A percentile compares a stretch with the other conserved stretches of the same genome.
Conservation (phyloP, 306 rosid genomes). For the Cucumis sativus region Cucumber_9930_V3 NC_026656.2:13358501-13359000, state of each 20-base stretch:
- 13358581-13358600: conserved; percentile 64
- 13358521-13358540: conserved; percentile 55
- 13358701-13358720: neutral
- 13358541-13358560: conserved; percentile 34
- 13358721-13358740: neutral
- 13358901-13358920: neutral
- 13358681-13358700: conserved; percentile 4
- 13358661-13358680: conserved; percentile 27
- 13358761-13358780: neutral
- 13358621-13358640: conserved; percentile 46
- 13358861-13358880: neutral
- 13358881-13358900: neutral
- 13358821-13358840: neutral
- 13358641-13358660: conserved; percentile 37
- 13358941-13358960: neutral
- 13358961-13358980: neutral
- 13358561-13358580: conserved; percentile 50
- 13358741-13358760: too few species aligned
- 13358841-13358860: neutral
- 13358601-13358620: conserved; percentile 73
- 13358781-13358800: neutral
- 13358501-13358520: conserved; percentile 92
- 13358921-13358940: neutral
- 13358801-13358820: neutral
- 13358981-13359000: neutral